Evolutionary conservation across 768 basidiomycete species (phyloP), one percentile per base, ranked within the genome.

Genomic region (Saitozyma podzolica): DNA sequence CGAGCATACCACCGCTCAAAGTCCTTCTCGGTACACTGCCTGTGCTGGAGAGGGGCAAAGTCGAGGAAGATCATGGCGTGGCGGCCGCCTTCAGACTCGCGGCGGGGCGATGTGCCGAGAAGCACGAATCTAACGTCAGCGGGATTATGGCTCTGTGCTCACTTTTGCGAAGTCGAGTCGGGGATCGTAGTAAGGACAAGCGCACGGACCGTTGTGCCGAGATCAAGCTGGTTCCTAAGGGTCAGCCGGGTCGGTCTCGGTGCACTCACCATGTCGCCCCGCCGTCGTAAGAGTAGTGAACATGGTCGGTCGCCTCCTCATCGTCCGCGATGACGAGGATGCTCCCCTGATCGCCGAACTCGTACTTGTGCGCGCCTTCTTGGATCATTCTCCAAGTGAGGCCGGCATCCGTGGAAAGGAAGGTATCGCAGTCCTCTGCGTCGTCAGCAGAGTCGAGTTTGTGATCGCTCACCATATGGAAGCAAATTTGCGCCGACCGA

Each of bases 141-240:
- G 19, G 17, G 29, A 53, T 29, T 9, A 9, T 8, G 40, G 4
- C 17, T 16, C 10, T 1, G 11, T 29, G 45, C 68, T 40, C 29
- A 70, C 80, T 95, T 97, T 76, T 96, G 95, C 0, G 92, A 94
- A 0, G 96, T 97, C 11, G 92, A 92, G 69, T 99, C 96, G 0
- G 92, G 91, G 6, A 97, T 85, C 4, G 92, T 96, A 48, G 89
- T 87, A n/a, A 99, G 82, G 0, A 86, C 86, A 8, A 86, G 84
- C 0, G 91, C 87, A 19, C 88, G 87, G 6, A 97, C 65, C 39
- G 82, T 87, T 61, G 90, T 77, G 2, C 86, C 90, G 56, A 94
- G 80, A 11, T 89, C 80, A 64, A 90, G 87, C 11, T 83, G 81
- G 60, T 85, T 81, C 92, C 92, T 94, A 67, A 40, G 37, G 17